These are phyloP conservation scores for Talaromyces amestolkiae DNA, from an alignment of 2,329 filamentous ascomycete species.

Conservation along the genomic window DNA sequence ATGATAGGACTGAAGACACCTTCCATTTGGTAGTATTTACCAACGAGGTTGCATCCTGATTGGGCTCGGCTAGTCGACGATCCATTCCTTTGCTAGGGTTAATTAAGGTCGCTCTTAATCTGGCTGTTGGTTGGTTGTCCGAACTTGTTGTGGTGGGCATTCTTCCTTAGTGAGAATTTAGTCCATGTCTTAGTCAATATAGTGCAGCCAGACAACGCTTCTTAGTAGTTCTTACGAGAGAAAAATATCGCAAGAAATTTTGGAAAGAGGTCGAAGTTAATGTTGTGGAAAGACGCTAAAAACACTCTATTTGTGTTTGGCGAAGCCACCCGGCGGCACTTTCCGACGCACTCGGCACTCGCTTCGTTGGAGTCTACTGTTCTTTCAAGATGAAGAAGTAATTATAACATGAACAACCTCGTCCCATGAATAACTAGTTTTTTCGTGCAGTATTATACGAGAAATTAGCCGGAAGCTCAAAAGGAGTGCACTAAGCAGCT, in stretches of 20 bases:
- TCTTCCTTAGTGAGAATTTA: neutral
- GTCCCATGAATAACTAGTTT: too few species aligned
- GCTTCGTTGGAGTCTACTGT: neutral
- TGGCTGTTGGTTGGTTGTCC: neutral
- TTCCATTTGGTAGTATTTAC: neutral
- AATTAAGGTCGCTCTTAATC: neutral
- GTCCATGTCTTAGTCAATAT: neutral
- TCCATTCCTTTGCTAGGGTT: neutral
- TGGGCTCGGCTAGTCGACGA: constrained; percentile 2
- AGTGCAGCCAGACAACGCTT: neutral
- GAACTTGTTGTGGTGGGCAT: neutral
- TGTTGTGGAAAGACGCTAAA: neutral
- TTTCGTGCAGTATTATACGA: too few species aligned
- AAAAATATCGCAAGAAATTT: neutral
- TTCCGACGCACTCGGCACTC: neutral
- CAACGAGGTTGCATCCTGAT: constrained; percentile 2
- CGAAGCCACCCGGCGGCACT: neutral
- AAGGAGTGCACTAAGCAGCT: too few species aligned
- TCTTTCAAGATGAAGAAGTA: neutral
- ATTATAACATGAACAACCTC: neutral
- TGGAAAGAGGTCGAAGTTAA: neutral
- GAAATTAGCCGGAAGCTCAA: too few species aligned
- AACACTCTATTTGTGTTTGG: neutral
- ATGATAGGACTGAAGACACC: neutral
- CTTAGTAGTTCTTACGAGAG: neutral